These are phyloP conservation scores for Cyclanthera cordifolia DNA, from an alignment of 306 rosid species.

Conservation along the genomic window DNA sequence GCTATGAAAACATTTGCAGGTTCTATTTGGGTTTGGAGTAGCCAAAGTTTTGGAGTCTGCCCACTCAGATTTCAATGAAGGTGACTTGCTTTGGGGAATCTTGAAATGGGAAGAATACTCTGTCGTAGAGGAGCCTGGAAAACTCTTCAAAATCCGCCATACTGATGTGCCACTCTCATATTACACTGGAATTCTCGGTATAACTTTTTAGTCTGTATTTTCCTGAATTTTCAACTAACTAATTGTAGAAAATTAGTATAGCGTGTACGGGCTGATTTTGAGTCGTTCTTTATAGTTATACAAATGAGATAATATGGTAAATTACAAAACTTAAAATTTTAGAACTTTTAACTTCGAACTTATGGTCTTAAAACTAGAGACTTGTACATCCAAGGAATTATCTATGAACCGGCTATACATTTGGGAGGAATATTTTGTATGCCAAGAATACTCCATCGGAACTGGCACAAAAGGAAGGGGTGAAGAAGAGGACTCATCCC, in stretches of 20 bases:
- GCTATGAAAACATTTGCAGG: constrained; percentile 21
- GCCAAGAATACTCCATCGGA: too few relatives aligned
- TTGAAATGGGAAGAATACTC: constrained; percentile 59
- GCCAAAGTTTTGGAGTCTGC: constrained; percentile 46
- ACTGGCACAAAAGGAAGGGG: too few relatives aligned
- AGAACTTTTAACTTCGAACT: too few relatives aligned
- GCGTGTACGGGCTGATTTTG: not conserved
- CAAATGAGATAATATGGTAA: too few relatives aligned
- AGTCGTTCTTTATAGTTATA: too few relatives aligned
- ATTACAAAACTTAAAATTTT: too few relatives aligned
- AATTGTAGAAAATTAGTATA: not conserved
- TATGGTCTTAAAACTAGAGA: too few relatives aligned
- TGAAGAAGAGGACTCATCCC: too few relatives aligned
- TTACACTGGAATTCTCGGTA: constrained; percentile 63
- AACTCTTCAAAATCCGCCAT: constrained; percentile 34
- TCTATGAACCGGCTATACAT: too few relatives aligned
- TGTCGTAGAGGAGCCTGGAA: constrained; percentile 21
- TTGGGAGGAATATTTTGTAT: too few relatives aligned
- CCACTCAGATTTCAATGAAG: constrained; percentile 30
- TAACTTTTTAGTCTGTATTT: not conserved
- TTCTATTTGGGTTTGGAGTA: constrained; percentile 35
- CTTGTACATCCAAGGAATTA: too few relatives aligned
- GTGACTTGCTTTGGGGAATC: constrained; percentile 55
- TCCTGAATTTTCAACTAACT: not conserved
- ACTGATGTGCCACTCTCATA: constrained; percentile 53